Conservation (phyloP, 352 stramenopile species). For the Phytophthora cajani region DNA sequence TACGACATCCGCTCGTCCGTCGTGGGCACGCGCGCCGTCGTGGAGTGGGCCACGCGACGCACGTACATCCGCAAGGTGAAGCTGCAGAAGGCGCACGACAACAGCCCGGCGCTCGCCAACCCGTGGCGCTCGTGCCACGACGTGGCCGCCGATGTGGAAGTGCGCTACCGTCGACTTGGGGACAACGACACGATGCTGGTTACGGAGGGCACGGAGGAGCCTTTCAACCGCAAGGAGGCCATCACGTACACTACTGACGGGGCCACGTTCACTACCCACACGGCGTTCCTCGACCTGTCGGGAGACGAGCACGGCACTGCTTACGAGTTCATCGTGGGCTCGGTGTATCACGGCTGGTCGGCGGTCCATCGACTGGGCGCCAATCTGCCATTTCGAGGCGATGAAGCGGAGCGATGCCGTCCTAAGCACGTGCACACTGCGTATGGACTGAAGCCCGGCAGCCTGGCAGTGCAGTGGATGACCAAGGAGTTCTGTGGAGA, state of each 20-base stretch:
- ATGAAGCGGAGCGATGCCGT: constrained; percentile 59
- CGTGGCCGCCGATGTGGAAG: constrained; percentile 56
- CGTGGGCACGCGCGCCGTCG: constrained; percentile 53
- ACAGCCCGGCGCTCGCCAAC: constrained; percentile 33
- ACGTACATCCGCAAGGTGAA: constrained; percentile 77
- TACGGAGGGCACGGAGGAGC: constrained; percentile 18
- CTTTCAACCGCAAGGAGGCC: constrained; percentile 53
- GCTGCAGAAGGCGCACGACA: constrained; percentile 51
- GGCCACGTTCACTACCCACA: constrained; percentile 73
- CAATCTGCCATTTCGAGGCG: constrained; percentile 51
- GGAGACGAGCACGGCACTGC: constrained; percentile 13
- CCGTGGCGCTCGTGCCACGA: constrained; percentile 79
- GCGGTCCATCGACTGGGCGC: constrained; percentile 63
- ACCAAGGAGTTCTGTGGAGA: constrained; percentile 64
- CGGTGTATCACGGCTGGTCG: constrained; percentile 82
- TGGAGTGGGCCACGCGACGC: constrained; percentile 77
- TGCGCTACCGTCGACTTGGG: constrained; percentile 57
- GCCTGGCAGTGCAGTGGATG: constrained; percentile 83
- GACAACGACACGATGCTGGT: constrained; percentile 38
- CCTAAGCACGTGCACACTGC: constrained; percentile 87
- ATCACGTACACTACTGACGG: constrained; percentile 60
- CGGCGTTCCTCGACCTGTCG: constrained; percentile 60
- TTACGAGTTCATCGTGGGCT: constrained; percentile 83
- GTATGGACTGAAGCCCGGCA: constrained; percentile 61
- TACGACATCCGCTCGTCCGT: constrained; percentile 81